These are phyloP conservation scores for Chaetomium sp. DNA, from an alignment of 2,329 filamentous ascomycete species.

Conservation along the genomic window DNA sequence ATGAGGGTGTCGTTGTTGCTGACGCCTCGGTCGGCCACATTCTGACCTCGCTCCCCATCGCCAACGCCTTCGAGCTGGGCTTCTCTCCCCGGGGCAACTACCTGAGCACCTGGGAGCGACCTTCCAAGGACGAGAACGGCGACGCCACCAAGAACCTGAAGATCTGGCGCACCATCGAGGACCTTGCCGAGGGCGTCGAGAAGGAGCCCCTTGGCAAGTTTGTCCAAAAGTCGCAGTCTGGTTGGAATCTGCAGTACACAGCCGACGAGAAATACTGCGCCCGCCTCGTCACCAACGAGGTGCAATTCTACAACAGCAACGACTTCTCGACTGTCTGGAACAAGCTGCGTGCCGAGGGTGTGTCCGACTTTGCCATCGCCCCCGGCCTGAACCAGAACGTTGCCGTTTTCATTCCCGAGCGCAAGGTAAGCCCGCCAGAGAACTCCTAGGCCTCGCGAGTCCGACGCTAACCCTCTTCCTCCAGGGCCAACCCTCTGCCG, in stretches of 20 bases:
- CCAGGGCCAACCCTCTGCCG: constrained; percentile 86
- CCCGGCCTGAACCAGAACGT: constrained; percentile 89
- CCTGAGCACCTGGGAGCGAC: constrained; percentile 95
- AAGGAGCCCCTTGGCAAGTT: constrained; percentile 82
- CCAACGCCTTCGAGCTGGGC: constrained; percentile 89
- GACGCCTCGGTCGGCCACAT: constrained; percentile 76
- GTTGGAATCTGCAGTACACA: constrained; percentile 98
- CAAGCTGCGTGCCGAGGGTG: constrained; percentile 89
- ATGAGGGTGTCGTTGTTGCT: constrained; percentile 81
- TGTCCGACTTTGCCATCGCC: constrained; percentile 84
- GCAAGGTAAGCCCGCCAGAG: constrained; percentile 65
- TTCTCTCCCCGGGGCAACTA: constrained; percentile 93
- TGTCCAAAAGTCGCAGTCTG: constrained; percentile 92
- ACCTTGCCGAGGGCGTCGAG: constrained; percentile 60
- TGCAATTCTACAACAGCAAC: constrained; percentile 92
- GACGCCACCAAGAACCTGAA: constrained; percentile 96
- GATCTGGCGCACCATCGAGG: constrained; percentile 85
- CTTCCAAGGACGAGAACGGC: constrained; percentile 87
- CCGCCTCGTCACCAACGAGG: constrained; percentile 91
- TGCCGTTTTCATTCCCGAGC: constrained; percentile 92
- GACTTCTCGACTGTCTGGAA: constrained; percentile 90
- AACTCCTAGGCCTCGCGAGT: neutral
- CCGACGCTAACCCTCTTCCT: constrained; percentile 3
- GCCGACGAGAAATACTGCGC: constrained; percentile 92
- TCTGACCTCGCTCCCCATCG: constrained; percentile 72